Evolutionary conservation across 345 rosid genomes (phyloP).

Genomic region (Aquilaria sinensis): DNA sequence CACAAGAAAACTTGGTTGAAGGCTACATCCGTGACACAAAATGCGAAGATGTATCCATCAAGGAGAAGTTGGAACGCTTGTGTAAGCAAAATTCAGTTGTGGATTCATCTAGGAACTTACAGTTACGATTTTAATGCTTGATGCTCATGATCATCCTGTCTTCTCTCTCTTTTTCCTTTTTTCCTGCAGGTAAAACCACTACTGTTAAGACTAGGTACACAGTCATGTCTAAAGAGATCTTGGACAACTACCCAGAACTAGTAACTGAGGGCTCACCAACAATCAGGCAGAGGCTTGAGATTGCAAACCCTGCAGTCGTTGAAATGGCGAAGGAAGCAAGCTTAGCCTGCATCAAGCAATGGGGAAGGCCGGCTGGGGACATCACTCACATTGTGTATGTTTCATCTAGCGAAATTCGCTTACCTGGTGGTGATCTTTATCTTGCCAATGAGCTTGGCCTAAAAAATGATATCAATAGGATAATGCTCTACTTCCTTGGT

Average conservation of each 20-base stretch:
- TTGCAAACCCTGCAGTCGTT: constrained; percentile 78
- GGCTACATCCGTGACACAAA: constrained; percentile 81
- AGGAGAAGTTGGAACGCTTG: constrained; percentile 79
- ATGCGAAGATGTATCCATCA: constrained; percentile 61
- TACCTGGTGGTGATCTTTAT: constrained; percentile 93
- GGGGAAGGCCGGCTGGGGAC: constrained; percentile 74
- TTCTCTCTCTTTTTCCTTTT: constrained; percentile 13
- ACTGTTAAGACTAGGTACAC: constrained; percentile 95
- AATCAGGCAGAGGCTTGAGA: constrained; percentile 78
- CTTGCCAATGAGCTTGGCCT: constrained; percentile 67
- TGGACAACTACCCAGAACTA: constrained; percentile 80
- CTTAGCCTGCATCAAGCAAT: constrained; percentile 68
- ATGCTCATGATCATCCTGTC: no score
- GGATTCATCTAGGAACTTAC: neutral
- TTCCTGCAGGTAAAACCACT: constrained; percentile 62
- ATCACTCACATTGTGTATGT: constrained; percentile 89
- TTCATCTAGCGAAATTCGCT: constrained; percentile 85
- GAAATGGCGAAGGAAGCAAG: constrained; percentile 88
- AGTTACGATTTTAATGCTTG: neutral
- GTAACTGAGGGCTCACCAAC: constrained; percentile 75
- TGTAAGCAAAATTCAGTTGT: constrained; percentile 41
- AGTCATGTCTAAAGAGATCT: constrained; percentile 76
- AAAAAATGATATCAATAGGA: constrained; percentile 59
- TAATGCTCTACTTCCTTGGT: constrained; percentile 87
- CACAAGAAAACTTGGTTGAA: constrained; percentile 84